Evolutionary conservation across 2,329 filamentous ascomycete genomes (phyloP).

Genomic region (Xylaria sp.): DNA sequence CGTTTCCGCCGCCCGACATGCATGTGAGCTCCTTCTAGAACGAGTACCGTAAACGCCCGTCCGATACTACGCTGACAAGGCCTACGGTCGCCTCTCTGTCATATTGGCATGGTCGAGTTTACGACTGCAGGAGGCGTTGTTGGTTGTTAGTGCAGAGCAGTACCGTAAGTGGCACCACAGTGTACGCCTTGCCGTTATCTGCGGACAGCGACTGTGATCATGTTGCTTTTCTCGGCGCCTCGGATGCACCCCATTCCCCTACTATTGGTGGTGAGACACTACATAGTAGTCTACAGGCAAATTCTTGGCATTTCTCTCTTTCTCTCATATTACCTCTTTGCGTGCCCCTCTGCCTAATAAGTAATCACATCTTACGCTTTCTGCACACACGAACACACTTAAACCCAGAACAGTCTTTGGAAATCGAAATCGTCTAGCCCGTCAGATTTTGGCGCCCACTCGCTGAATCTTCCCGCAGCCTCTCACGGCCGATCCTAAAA

Average conservation of each 20-base stretch:
- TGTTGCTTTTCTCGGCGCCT: slow-evolving; percentile 34
- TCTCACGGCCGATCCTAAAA: slow-evolving; percentile 40
- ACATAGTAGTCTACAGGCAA: slow-evolving; percentile 19
- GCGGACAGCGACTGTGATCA: slow-evolving; percentile 27
- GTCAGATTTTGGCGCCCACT: background rate
- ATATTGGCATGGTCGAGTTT: slow-evolving; percentile 11
- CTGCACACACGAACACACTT: background rate
- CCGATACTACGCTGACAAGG: slow-evolving; percentile 31
- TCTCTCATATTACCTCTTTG: slow-evolving; percentile 20
- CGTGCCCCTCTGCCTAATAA: slow-evolving; percentile 2
- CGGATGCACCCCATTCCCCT: slow-evolving; percentile 25
- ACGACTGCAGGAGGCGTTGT: slow-evolving; percentile 19
- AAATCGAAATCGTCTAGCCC: background rate
- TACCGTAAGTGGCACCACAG: slow-evolving; percentile 4
- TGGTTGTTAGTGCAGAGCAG: background rate
- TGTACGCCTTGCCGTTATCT: slow-evolving; percentile 33
- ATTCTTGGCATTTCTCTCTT: slow-evolving; percentile 30
- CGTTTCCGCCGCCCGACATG: slow-evolving; percentile 21
- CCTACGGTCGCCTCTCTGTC: background rate
- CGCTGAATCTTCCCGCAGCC: slow-evolving; percentile 4
- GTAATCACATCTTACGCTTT: slow-evolving; percentile 11
- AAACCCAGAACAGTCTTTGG: slow-evolving; percentile 6
- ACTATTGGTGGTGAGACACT: slow-evolving; percentile 34
- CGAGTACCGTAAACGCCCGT: slow-evolving; percentile 19
- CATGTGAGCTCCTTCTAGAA: slow-evolving; percentile 32